Evolutionary conservation across 352 stramenopile species (phyloP).

Genomic region (Globisporangium cylindrosporum): DNA sequence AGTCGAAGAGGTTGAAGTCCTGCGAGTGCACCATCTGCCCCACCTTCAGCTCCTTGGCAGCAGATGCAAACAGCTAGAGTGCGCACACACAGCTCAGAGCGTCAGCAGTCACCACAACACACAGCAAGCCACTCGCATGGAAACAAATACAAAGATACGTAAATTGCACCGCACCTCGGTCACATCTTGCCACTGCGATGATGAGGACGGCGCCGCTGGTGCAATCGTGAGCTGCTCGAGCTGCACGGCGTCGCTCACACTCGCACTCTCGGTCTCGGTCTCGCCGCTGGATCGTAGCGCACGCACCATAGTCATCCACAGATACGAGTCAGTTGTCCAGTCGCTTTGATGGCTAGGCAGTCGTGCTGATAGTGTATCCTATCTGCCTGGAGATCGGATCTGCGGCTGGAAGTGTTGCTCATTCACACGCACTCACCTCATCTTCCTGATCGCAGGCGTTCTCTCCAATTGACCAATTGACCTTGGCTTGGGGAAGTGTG

Average conservation of each 20-base stretch:
- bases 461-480: conserved; percentile 2
- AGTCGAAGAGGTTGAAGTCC: conserved; percentile 91
- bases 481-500: conserved; percentile 5
- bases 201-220: conserved; percentile 23
- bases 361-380: neutral
- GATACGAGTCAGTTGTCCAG: neutral
- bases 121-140: neutral
- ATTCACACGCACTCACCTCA: conserved; percentile 13
- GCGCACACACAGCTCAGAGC: neutral
- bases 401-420: neutral
- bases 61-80: conserved; percentile 18
- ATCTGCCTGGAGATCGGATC: neutral
- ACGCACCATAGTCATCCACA: conserved; percentile 14
- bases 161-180: conserved; percentile 34
- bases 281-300: conserved; percentile 15
- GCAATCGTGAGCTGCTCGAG: conserved; percentile 30
- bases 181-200: conserved; percentile 39
- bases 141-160: neutral
- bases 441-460: conserved; percentile 9
- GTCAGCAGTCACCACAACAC: neutral
- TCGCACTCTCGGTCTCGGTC: conserved; percentile 1
- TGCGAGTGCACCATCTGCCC: conserved; percentile 75
- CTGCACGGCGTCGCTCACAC: conserved; percentile 11
- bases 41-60: conserved; percentile 77
- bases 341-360: neutral